Evolutionary conservation across 2,329 filamentous ascomycete species (phyloP).

Genomic region (Teratosphaeria zuluensis): DNA sequence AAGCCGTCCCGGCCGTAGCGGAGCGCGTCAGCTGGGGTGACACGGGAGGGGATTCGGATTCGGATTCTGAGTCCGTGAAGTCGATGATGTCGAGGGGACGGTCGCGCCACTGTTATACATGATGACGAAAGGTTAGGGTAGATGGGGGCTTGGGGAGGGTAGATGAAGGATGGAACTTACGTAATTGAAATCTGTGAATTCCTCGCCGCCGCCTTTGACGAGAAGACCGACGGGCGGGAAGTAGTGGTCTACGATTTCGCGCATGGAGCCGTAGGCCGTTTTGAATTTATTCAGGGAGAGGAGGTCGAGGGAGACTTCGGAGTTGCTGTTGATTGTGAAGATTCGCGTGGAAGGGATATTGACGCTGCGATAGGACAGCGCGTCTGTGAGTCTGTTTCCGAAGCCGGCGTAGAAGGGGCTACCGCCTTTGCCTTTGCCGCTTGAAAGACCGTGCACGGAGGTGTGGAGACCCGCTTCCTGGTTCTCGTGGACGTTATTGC

Average conservation of each 20-base stretch:
- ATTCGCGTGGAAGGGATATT: slow-evolving; percentile 91
- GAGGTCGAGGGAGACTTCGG: slow-evolving; percentile 85
- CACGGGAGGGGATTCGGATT: slow-evolving; percentile 19
- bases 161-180: background rate
- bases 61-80: slow-evolving; percentile 69
- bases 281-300: slow-evolving; percentile 88
- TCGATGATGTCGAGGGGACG: slow-evolving; percentile 74
- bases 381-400: slow-evolving; percentile 91
- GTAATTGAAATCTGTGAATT: slow-evolving; percentile 95
- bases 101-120: slow-evolving; percentile 82
- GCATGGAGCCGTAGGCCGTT: slow-evolving; percentile 94
- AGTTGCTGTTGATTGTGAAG: slow-evolving; percentile 97
- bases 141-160: background rate
- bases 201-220: slow-evolving; percentile 80
- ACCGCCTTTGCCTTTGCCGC: slow-evolving; percentile 19
- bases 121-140: background rate
- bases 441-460: slow-evolving; percentile 9
- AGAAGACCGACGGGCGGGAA: slow-evolving; percentile 86
- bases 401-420: slow-evolving; percentile 90
- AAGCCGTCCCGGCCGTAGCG: slow-evolving; percentile 7
- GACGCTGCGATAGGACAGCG: slow-evolving; percentile 88
- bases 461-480: slow-evolving; percentile 20
- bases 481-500: slow-evolving; percentile 20
- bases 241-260: slow-evolving; percentile 95
- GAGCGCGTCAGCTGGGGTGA: slow-evolving; percentile 3